Evolutionary conservation across 306 rosid species (phyloP).

Genomic region (Oemleria cerasiformis): DNA sequence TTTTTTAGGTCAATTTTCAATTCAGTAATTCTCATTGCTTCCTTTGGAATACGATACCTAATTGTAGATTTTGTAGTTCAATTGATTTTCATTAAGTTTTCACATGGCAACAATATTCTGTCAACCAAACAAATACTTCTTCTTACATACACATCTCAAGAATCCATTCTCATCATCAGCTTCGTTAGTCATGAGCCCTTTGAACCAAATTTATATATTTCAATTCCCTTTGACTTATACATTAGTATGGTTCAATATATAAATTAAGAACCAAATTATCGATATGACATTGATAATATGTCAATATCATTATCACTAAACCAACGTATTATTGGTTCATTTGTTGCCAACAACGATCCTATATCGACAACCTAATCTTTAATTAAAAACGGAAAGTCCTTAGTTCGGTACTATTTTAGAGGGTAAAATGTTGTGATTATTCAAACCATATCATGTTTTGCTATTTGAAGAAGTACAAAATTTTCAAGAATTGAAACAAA

Average conservation of each 20-base stretch:
- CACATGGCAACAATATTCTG: conserved; percentile 1
- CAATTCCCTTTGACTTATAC: not conserved
- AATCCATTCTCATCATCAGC: not conserved
- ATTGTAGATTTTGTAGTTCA: not conserved
- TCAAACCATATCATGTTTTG: not conserved
- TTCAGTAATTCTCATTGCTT: not conserved
- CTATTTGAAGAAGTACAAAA: not conserved
- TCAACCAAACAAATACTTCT: not conserved
- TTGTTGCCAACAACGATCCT: no score
- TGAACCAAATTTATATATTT: not conserved
- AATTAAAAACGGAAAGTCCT: no score
- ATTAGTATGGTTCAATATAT: not conserved
- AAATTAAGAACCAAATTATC: no score
- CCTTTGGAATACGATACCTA: conserved; percentile 11
- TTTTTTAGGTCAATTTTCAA: not conserved
- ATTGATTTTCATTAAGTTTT: not conserved
- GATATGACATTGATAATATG: no score
- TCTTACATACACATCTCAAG: not conserved
- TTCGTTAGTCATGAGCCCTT: not conserved
- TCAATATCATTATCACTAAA: no score
- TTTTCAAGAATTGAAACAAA: not conserved
- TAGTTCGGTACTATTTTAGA: no score
- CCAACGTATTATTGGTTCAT: no score
- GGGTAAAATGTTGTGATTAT: not conserved
- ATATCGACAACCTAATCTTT: no score